Evolutionary conservation across 192 early-diverging fungal genomes (phyloP), one percentile per base, ranked within the genome.

Genomic region (Dimargaris cristalligena): DNA sequence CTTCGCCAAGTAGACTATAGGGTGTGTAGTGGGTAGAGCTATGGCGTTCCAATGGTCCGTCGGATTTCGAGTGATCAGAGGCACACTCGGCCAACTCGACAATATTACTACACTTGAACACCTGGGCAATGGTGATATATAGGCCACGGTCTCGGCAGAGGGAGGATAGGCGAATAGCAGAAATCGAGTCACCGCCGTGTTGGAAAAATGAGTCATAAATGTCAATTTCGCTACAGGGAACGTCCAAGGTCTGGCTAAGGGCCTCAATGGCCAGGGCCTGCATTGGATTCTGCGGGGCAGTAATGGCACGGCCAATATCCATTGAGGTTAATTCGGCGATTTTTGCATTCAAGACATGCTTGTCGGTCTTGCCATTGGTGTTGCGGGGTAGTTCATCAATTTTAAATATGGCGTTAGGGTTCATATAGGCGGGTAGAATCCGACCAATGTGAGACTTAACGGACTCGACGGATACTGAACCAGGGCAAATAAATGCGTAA

Each of bases 141-240:
- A 57, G 33, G n/a, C 33, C 33, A 4, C 35, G 55, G 4, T 57
- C 22, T 26, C 32, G 34, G 22, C 55, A 57, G 23, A 22, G 20
- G 20, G 34, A 14, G 22, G 55, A 25, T 3, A 57, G 32, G 22
- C 55, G 55, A n/a, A 57, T 57, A n/a, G 55, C 55, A 0, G 55
- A 34, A 10, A 57, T 57, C 18, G 55, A 57, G 32, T 57, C 55
- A 20, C 55, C 55, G 13, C 55, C 55, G 8, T 38, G 34, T 3
- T 34, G 55, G 33, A 57, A 35, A n/a, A 57, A 57, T 0, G 55
- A 57, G 1, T 25, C 30, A 0, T n/a, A 18, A 22, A 31, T 25
- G 0, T 34, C 22, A 16, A 57, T 26, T 4, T 13, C 6, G 20
- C 13, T 10, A 18, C 16, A 0, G 33, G 26, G 28, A 1, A 57